Evolutionary conservation across 2,329 filamentous ascomycete genomes (phyloP), one percentile per base, ranked within the genome.

Genomic region (Hirsutella thompsonii): DNA sequence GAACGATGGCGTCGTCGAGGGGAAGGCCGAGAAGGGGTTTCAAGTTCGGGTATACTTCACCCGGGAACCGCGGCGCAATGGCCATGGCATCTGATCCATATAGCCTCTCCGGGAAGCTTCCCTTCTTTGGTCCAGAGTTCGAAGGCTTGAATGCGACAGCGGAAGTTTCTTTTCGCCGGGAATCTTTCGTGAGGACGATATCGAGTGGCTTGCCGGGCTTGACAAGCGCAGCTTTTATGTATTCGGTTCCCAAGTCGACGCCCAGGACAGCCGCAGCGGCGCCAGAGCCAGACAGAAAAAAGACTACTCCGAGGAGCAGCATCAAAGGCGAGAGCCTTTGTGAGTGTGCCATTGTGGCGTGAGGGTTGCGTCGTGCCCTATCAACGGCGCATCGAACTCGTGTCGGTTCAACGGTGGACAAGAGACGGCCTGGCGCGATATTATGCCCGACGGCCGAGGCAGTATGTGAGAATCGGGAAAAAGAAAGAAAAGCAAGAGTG

Each of bases 191-290:
- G 42, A 95, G 75, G 60, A 98, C 90, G 49, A 98, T 96, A 51
- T 98, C 92, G 58, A 98, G 85, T 10, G 92, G 92, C 40, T 94
- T 90, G 46, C 92, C 92, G 2, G 92, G 92, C 67, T 96, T 96
- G 46, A 98, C 90, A 34, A 98, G 76, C 13, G 85, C 81, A 21
- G 90, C 90, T 69, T 96, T 98, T 67, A 98, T 84, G 66, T 94
- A 95, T 61, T 94, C 87, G 42, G 92, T 95, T 51, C 92, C 92
- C 41, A 98, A 72, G 63, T 98, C 92, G 54, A 98, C 76, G 47
- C 92, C 92, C 19, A 98, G 70, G 16, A 96, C 89, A 40, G 87
- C 86, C 8, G 86, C 68, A 38, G 66, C 64, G 20, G 73, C 74
- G 34, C 71, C 64, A 34, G 70, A 71, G 49, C 74, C 56, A 37